A percentile compares a stretch with the other conserved stretches of the same genome.
phyloP scores from a whole-genome alignment of 148 eudicot species.

The Linanthus parryae region DNA sequence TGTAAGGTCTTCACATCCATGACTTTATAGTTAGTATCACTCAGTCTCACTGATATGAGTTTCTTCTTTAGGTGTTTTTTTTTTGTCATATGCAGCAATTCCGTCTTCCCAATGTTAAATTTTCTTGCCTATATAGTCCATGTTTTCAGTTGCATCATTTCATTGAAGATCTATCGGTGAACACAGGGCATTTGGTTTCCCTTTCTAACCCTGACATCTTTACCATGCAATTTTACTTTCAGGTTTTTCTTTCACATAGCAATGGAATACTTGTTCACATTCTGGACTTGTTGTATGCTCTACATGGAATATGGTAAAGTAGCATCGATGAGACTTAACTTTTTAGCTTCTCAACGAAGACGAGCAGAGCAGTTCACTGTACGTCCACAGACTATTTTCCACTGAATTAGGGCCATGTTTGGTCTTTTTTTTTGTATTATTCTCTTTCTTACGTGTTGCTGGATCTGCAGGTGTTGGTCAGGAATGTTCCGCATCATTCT shows the following conservation, averaged over 20 bases:
- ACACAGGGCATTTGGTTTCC: no score
- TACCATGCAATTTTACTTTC: constrained; percentile 25
- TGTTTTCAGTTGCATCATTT: no score
- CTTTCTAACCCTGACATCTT: no score
- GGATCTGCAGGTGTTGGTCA: constrained; percentile 72
- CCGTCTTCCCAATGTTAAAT: no score
- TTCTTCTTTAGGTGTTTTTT: no score
- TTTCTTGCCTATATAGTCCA: no score
- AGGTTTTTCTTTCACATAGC: constrained; percentile 88
- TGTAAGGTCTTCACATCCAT: no score
- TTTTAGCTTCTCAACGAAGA: constrained; percentile 69
- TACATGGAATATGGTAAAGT: constrained; percentile 79
- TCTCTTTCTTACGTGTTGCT: background rate
- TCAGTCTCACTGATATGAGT: no score
- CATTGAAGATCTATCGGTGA: no score
- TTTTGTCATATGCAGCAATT: no score
- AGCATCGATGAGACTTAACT: constrained; percentile 69
- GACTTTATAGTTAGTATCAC: no score
- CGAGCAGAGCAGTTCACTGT: constrained; percentile 89
- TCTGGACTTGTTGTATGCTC: constrained; percentile 94
- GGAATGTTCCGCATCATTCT: constrained; percentile 70
- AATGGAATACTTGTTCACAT: constrained; percentile 79
- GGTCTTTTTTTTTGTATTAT: background rate
- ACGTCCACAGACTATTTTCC: constrained; percentile 23
- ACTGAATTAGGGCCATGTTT: background rate